These are phyloP conservation scores for Neurospora sp. DNA, from an alignment of 495 filamentous ascomycete species.

Conservation along the genomic window DNA sequence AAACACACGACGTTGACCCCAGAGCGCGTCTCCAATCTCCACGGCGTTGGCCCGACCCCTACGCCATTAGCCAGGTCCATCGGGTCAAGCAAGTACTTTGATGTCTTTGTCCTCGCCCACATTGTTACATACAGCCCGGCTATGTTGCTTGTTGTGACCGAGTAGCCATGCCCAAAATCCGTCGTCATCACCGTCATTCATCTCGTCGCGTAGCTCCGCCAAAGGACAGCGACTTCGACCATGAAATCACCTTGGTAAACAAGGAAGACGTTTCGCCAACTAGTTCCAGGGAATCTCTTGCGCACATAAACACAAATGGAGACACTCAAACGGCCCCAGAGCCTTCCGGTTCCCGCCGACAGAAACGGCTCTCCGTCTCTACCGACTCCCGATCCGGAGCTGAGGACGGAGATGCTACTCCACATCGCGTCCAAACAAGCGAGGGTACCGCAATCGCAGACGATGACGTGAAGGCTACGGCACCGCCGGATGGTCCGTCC, in stretches of 20 bases:
- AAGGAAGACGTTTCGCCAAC: not conserved
- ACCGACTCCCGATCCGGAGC: not conserved
- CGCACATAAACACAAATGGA: not conserved
- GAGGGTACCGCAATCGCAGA: not conserved
- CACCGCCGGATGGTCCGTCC: not conserved
- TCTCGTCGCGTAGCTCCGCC: slow-evolving; percentile 39
- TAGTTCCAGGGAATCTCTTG: not conserved
- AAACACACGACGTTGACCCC: not conserved
- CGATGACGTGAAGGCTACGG: not conserved
- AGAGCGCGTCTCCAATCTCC: not conserved
- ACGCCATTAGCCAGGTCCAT: not conserved
- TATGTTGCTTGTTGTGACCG: not conserved
- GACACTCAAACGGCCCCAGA: not conserved
- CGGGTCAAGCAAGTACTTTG: not conserved
- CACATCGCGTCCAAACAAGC: not conserved
- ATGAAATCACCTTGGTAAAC: slow-evolving; percentile 51
- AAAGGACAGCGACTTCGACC: slow-evolving; percentile 48
- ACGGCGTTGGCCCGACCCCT: not conserved
- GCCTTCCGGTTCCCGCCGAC: not conserved
- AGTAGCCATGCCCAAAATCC: slow-evolving; percentile 34
- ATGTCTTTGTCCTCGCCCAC: not conserved
- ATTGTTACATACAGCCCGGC: not conserved
- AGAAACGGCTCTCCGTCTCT: not conserved
- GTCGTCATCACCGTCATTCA: slow-evolving; percentile 23
- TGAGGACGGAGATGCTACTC: not conserved